Base-by-base conservation (phyloP, 371 early-diverging fungal genomes). In the Mucor racemosus region DNA sequence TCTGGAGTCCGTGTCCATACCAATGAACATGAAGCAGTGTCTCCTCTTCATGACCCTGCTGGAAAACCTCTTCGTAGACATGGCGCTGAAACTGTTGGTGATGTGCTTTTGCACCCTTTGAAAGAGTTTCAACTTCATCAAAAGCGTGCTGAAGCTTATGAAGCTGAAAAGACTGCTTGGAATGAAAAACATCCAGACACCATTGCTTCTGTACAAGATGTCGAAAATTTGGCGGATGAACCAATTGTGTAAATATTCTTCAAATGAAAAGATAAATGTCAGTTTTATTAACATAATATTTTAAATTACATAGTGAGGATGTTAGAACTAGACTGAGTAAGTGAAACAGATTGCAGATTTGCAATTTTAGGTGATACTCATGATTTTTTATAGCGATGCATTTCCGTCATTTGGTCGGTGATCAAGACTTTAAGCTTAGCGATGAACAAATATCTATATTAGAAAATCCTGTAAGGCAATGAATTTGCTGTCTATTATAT, bases 51-150 rank as follows among this genome's bases (percentile, higher is more conserved):
- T 60, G 79, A 80, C 46, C 66, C 63, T 19, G n/a, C 50, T 9
- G 80, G 80, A 39, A 70, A 72, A 34, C 83, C 80, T 17, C 21
- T 82, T 31, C 68, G 69, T 41, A 39, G 72, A 64, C 77, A 75
- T 66, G 79, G 77, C 15, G 69, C 72, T 7, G 83, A 83, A 53
- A 80, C 80, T 0, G 77, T 77, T 76, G 83, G 83, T 72, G 83
- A 83, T 53, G 39, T 76, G 0, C 34, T 83, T 33, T 41, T 77
- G 34, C 72, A 83, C 64, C 83, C 83, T 17, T 36, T 80, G 15
- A 70, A 72, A 42, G 74, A 80, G 48, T 57, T 68, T 14, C 73
- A 77, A 33, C 53, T 77, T 3, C 79, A 77, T 64, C 73, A 76
- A 44, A 70, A 69, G 48, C 77, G 83, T 63, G 7, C 60, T 8